These are phyloP conservation scores for Pterocarpus santalinus DNA, from an alignment of 306 rosid genomes.

Conservation along the genomic window DNA sequence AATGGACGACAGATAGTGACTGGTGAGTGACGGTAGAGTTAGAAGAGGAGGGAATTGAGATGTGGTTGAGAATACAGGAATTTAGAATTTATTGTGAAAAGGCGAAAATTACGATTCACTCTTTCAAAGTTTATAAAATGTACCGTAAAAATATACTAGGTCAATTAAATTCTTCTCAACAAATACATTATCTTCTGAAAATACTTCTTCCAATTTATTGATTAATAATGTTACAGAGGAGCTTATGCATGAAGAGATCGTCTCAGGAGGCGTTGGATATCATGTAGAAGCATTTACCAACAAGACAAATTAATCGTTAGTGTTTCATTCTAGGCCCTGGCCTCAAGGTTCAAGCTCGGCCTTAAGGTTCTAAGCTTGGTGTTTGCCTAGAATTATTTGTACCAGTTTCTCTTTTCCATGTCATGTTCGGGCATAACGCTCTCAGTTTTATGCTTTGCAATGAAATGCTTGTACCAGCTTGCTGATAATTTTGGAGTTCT, in stretches of 20 bases:
- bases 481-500: conserved; percentile 68
- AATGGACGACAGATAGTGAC: no score
- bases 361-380: not conserved
- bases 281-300: not conserved
- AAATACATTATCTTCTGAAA: not conserved
- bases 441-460: conserved; percentile 43
- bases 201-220: not conserved
- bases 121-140: no score
- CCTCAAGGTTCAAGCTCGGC: not conserved
- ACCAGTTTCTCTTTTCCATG: conserved; percentile 8
- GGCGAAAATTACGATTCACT: no score
- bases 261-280: not conserved
- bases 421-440: conserved; percentile 1
- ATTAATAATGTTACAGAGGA: not conserved
- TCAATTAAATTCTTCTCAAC: no score
- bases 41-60: no score
- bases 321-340: conserved; percentile 30
- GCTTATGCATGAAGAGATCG: not conserved
- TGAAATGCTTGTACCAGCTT: conserved; percentile 65
- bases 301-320: not conserved
- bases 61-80: no score
- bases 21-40: no score
- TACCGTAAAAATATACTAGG: no score
- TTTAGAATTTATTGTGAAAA: no score
- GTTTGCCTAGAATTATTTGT: conserved; percentile 18